Percentiles rank a stretch among this genome's conserved stretches.
phyloP scores from a whole-genome alignment of 352 stramenopile genomes.

The Phytopythium vexans region DNA sequence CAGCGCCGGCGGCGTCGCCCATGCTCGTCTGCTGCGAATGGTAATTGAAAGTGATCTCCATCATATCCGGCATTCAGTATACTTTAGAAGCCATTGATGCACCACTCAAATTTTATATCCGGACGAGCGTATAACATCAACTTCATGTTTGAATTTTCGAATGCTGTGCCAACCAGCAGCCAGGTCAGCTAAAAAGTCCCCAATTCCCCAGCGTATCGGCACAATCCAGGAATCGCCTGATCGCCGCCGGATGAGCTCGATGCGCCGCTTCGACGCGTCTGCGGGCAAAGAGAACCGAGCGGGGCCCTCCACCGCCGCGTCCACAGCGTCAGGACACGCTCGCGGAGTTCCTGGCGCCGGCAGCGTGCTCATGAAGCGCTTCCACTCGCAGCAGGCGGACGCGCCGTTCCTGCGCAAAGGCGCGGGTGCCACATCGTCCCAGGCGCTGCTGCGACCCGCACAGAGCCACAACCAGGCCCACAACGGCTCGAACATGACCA shows the following conservation, averaged over 20 bases:
- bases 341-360: background rate
- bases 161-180: background rate
- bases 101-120: constrained; percentile 1
- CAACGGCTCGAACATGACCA: constrained; percentile 1
- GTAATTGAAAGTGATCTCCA: background rate
- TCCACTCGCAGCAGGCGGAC: constrained; percentile 23
- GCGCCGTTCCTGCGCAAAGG: constrained; percentile 25
- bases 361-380: constrained; percentile 24
- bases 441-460: background rate
- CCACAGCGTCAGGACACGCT: too few species aligned
- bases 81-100: constrained; percentile 1
- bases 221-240: too few species aligned
- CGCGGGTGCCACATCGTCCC: background rate
- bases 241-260: constrained; percentile 5
- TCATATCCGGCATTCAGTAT: background rate
- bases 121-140: background rate
- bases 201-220: too few species aligned
- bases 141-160: constrained; percentile 31
- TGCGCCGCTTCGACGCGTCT: constrained; percentile 52
- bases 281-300: constrained; percentile 61
- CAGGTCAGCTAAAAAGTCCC: too few species aligned
- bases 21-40: background rate
- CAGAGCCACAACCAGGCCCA: background rate
- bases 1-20: background rate
- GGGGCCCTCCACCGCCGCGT: constrained; percentile 8